Conservation (phyloP, 2,329 filamentous ascomycete genomes). For the Emergomyces orientalis region DNA sequence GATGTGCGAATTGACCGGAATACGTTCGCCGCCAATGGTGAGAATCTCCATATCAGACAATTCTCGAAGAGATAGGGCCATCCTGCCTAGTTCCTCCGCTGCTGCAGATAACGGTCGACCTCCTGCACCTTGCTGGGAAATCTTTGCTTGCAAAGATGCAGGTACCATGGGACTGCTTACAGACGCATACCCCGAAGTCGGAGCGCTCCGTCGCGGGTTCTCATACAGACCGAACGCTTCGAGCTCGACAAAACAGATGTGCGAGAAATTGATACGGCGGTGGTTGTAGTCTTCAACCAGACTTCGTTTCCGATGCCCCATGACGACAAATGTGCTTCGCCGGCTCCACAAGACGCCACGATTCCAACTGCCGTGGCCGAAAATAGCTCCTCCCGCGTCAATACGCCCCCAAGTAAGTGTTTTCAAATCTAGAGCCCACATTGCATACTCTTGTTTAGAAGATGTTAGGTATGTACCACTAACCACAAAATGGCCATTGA, state of each 20-base stretch:
- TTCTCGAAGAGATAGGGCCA: conserved; percentile 70
- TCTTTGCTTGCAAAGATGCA: conserved; percentile 43
- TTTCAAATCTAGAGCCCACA: conserved; percentile 87
- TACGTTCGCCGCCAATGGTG: conserved; percentile 79
- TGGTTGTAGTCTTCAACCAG: conserved; percentile 98
- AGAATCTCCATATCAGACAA: conserved; percentile 94
- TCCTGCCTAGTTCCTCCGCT: conserved; percentile 76
- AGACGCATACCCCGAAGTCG: conserved; percentile 75
- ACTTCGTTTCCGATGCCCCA: conserved; percentile 86
- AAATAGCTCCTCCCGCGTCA: conserved; percentile 86
- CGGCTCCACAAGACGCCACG: conserved; percentile 86
- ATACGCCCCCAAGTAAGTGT: conserved; percentile 91
- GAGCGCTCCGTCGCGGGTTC: conserved; percentile 70
- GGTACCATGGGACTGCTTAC: conserved; percentile 63
- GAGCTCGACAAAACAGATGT: conserved; percentile 92
- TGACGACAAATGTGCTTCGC: conserved; percentile 87
- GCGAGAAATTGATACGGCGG: conserved; percentile 91
- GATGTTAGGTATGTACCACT: conserved; percentile 96
- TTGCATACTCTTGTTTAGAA: conserved; percentile 93
- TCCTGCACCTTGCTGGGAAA: conserved; percentile 52
- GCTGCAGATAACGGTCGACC: conserved; percentile 67
- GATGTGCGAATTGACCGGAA: conserved; percentile 87
- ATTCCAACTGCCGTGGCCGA: conserved; percentile 97
- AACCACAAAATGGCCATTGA: conserved; percentile 93
- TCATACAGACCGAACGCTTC: conserved; percentile 97